phyloP scores from a whole-genome alignment of 768 basidiomycete genomes.

The Russula brevipes region DNA sequence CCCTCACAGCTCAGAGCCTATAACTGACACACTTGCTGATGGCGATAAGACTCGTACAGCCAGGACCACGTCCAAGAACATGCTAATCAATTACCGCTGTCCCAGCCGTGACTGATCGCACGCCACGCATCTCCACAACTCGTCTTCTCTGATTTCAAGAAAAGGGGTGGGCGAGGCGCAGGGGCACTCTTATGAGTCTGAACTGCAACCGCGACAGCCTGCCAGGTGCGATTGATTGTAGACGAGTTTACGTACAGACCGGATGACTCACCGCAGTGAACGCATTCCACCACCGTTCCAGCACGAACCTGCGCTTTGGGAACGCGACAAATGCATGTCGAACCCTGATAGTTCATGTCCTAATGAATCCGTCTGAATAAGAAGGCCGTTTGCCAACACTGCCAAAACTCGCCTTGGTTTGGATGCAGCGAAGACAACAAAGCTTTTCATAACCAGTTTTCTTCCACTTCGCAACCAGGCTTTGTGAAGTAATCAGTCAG shows the following conservation, averaged over 20 bases:
- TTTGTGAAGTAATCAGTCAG: conserved; percentile 31
- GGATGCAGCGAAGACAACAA: conserved; percentile 95
- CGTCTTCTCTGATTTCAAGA: background rate
- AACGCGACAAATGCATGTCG: conserved; percentile 95
- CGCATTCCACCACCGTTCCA: conserved; percentile 92
- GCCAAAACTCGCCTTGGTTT: conserved; percentile 60
- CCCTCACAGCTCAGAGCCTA: no score
- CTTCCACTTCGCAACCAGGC: conserved; percentile 99
- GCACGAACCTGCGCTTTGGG: conserved; percentile 89
- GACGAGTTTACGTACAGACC: conserved; percentile 9
- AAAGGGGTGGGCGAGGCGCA: background rate
- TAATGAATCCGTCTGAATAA: conserved; percentile 30
- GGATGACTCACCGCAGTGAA: conserved; percentile 80
- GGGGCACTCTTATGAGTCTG: conserved; percentile 54
- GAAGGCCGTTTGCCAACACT: background rate
- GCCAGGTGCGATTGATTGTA: conserved; percentile 14
- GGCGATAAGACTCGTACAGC: background rate
- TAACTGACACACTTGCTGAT: background rate
- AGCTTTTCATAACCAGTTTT: conserved; percentile 98
- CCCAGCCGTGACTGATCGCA: background rate
- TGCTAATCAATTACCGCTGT: background rate
- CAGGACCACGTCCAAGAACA: background rate
- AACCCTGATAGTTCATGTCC: conserved; percentile 99
- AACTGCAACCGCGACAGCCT: conserved; percentile 92
- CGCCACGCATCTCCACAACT: background rate